phyloP scores from a whole-genome alignment of 225 moss, liverwort and hornwort genomes.

The Pseudisothecium myosuroides region DNA sequence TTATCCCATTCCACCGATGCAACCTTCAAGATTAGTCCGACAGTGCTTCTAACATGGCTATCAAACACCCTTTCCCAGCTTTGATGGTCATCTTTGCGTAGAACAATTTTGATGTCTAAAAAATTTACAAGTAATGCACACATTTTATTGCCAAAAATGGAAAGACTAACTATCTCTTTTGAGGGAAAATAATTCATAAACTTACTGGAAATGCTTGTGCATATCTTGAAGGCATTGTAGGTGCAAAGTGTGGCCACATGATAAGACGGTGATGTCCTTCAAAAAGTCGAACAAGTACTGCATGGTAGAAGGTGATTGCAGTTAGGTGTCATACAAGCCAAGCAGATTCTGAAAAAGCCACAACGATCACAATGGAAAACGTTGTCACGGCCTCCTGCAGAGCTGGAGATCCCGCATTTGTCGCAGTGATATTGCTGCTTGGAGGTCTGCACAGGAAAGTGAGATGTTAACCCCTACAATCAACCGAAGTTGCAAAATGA shows the following conservation, averaged over 20 bases:
- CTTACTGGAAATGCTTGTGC: slow-evolving; percentile 81
- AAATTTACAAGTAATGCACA: background rate
- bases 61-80: background rate
- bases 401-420: slow-evolving; percentile 90
- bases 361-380: slow-evolving; percentile 91
- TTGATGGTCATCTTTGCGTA: too few species aligned
- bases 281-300: slow-evolving; percentile 94
- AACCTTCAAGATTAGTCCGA: background rate
- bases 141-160: background rate
- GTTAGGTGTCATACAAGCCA: background rate
- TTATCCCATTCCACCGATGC: background rate
- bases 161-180: too few species aligned
- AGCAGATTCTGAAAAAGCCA: slow-evolving; percentile 18
- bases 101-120: background rate
- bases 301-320: background rate
- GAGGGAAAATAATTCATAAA: background rate
- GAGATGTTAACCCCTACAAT: background rate
- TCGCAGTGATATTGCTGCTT: slow-evolving; percentile 89
- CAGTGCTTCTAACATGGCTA: background rate
- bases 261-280: slow-evolving; percentile 62
- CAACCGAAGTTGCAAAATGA: background rate
- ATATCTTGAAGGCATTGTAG: slow-evolving; percentile 77
- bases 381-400: slow-evolving; percentile 80
- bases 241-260: slow-evolving; percentile 92
- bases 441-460: slow-evolving; percentile 16